A percentile compares a stretch with the other conserved stretches of the same genome.
phyloP scores from a whole-genome alignment of 305 asterid species.

The Plantago coronopus region DNA sequence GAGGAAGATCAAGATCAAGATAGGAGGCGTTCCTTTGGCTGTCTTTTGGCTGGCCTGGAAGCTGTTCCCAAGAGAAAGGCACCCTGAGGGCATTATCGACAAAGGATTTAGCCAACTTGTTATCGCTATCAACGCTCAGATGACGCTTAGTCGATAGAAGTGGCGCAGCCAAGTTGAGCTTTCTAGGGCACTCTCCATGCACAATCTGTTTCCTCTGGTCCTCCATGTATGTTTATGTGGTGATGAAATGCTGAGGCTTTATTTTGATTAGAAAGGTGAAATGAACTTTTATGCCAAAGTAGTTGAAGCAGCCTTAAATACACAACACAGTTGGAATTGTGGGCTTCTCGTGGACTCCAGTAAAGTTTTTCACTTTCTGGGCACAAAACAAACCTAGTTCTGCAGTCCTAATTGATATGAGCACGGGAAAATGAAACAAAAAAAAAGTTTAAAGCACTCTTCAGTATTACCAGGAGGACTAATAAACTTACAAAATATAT shows the following conservation, averaged over 20 bases:
- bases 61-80: conserved; percentile 75
- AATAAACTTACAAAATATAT: too few species aligned
- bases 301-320: conserved; percentile 32
- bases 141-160: conserved; percentile 56
- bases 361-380: conserved; percentile 20
- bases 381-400: too few species aligned
- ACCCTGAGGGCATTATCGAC: conserved; percentile 34
- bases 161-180: conserved; percentile 61
- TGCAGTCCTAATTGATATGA: too few species aligned
- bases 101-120: conserved; percentile 11
- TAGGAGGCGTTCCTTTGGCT: not conserved
- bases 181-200: conserved; percentile 35
- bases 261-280: not conserved
- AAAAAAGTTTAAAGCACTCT: too few species aligned
- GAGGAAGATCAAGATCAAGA: conserved; percentile 19
- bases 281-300: conserved; percentile 16
- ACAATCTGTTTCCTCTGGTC: conserved; percentile 33
- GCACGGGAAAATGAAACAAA: too few species aligned
- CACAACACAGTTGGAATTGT: conserved; percentile 37
- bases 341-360: conserved; percentile 49
- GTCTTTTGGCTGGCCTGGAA: conserved; percentile 64
- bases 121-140: conserved; percentile 15
- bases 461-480: too few species aligned
- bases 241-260: conserved; percentile 3
- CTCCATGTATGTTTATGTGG: conserved; percentile 33